Conservation (phyloP, 2,329 filamentous ascomycete genomes). For the Monilinia fructicola region DNA sequence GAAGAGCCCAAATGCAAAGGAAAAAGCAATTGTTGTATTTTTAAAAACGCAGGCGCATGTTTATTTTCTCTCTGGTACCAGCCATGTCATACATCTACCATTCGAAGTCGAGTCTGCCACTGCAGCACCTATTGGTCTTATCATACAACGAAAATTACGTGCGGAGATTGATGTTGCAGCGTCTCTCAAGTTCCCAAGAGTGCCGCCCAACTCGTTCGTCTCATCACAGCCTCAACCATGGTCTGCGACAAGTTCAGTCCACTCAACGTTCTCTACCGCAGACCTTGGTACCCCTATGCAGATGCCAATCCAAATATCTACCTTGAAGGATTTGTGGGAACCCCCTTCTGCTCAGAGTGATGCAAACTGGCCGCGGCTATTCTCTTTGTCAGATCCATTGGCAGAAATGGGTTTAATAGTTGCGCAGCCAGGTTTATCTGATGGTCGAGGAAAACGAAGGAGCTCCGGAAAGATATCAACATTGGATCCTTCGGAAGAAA, state of each 20-base stretch:
- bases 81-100: constrained; percentile 86
- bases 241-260: constrained; percentile 50
- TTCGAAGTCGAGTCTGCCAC: constrained; percentile 91
- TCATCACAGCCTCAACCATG: constrained; percentile 62
- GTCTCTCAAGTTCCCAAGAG: constrained; percentile 57
- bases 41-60: constrained; percentile 91
- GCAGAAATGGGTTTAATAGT: constrained; percentile 84
- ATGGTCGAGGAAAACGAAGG: constrained; percentile 44
- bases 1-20: constrained; percentile 37
- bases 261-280: constrained; percentile 57
- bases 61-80: constrained; percentile 84
- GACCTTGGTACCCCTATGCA: constrained; percentile 56
- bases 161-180: constrained; percentile 51
- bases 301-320: constrained; percentile 53
- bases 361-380: constrained; percentile 70
- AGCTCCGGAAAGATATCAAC: constrained; percentile 51
- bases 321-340: constrained; percentile 60
- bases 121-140: constrained; percentile 75
- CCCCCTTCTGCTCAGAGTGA: constrained; percentile 52
- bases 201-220: constrained; percentile 81
- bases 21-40: constrained; percentile 81
- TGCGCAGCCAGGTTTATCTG: constrained; percentile 49
- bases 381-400: constrained; percentile 81
- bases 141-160: constrained; percentile 77
- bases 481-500: constrained; percentile 75